Evolutionary conservation across 352 stramenopile species (phyloP), one percentile per base, ranked within the genome.

Genomic region (Saprolegnia parasitica): DNA sequence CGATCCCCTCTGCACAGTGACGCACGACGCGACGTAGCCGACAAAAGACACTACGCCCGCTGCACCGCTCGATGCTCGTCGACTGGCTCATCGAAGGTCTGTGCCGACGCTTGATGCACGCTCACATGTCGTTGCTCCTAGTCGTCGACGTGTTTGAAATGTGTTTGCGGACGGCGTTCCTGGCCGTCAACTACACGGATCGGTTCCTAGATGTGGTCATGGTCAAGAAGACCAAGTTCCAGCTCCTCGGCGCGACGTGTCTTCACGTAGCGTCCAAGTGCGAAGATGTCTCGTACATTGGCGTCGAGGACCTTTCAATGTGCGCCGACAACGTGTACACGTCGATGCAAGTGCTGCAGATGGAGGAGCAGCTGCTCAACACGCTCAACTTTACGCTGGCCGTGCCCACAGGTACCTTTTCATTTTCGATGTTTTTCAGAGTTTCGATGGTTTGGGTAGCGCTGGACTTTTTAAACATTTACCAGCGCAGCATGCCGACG

Each of bases 121-220:
- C 29, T 35, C 29, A 35, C 29, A 35, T 54, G 18, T 21, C 45
- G 50, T 35, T 56, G 4, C 45, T n/a, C 29, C n/a, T 73, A 91
- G 89, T 97, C 32, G 89, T 97, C 45, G 89, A 97, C 68, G 89
- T 96, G 35, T 97, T 97, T 62, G 89, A 97, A 66, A 97, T 97
- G 89, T 96, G 86, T 71, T 73, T 96, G 6, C 80, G 89, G 26
- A 96, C 86, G 26, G 89, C 88, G 13, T 97, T 96, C 65, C 73
- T 97, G 23, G 88, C 88, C n/a, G 86, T 97, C 9, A 94, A 93
- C 72, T 96, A 96, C 76, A 96, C 87, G 3, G 89, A 97, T 60
- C 79, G 88, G 5, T 96, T 91, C 64, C 60, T 96, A 54, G 85
- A 95, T 42, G 91, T 91, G 37, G 86, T 92, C 40, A 91, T 92